Evolutionary conservation across 192 early-diverging fungal genomes (phyloP), one percentile per base, ranked within the genome.

Genomic region (Mortierella alpina): DNA sequence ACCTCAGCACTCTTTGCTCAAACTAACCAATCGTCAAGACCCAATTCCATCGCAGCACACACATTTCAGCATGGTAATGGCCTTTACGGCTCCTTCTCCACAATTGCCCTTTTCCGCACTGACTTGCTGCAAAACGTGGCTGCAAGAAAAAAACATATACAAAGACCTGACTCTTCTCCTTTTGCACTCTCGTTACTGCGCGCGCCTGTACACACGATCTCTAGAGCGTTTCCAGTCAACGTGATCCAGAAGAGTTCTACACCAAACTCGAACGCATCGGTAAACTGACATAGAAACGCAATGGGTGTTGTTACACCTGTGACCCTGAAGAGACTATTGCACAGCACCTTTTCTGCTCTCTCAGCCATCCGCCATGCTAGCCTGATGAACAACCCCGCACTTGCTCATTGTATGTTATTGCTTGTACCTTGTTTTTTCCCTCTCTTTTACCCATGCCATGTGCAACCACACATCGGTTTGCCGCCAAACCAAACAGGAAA

Each of bases 191-290:
- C 31, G 31, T 31, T 31, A 31, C 31, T 31, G 31, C 31, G 31
- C 31, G 31, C 31, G 31, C 31, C 31, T 31, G 31, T 31, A 31
- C 31, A 31, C 31, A 31, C 31, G 31, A 31, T 31, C 31, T 67
- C 5, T 65, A 85, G 84, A 78, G 81, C 68, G 74, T 63, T 11
- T 70, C 76, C 62, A 75, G 56, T 22, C 82, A 83, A 42, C 77
- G 86, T 17, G 90, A 92, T 68, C 91, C 91, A 52, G 91, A 92
- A 77, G 80, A 86, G 20, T 86, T 82, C 50, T 92, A 92, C 67
- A 83, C 87, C 23, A 90, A 90, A 63, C 91, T 91, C 63, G 90
- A 92, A 59, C 83, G 87, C 41, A 91, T 92, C 71, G 91, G 91
- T 85, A 89, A 75, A 22, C 6, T 53, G 51, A 7, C 7, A 31